Percentiles rank a stretch among this genome's conserved stretches.
Evolutionary conservation across 768 basidiomycete species (phyloP).

Genomic region (Auriscalpium orientale): DNA sequence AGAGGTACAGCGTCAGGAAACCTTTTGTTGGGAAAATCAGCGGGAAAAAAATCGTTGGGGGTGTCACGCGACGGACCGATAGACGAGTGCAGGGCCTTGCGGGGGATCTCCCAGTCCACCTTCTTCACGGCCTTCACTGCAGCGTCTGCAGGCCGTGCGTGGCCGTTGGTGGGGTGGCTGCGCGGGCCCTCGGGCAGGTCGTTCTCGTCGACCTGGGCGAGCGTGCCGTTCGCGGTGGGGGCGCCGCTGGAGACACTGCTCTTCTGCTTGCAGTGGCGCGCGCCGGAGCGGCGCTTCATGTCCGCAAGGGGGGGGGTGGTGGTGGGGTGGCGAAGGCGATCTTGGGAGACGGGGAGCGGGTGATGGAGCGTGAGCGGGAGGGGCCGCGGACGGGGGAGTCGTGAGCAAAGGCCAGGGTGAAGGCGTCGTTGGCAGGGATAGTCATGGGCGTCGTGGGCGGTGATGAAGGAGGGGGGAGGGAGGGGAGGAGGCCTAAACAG

Average conservation of each 20-base stretch:
- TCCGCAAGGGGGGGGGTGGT: slow-evolving; percentile 6
- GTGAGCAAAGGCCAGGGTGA: slow-evolving; percentile 12
- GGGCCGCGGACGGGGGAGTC: slow-evolving; percentile 13
- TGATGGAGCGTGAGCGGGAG: slow-evolving; percentile 16
- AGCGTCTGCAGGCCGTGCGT: background rate
- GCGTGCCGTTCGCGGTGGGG: slow-evolving; percentile 1
- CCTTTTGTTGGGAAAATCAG: slow-evolving; percentile 29
- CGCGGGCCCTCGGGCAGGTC: slow-evolving; percentile 6
- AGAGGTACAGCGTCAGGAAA: slow-evolving; percentile 56
- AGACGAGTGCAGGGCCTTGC: slow-evolving; percentile 81
- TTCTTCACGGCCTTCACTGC: slow-evolving; percentile 3
- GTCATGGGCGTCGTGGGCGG: slow-evolving; percentile 1
- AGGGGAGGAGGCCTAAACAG: too few relatives aligned
- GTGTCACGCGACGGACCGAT: slow-evolving; percentile 54
- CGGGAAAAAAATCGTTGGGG: background rate
- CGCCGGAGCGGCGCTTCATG: slow-evolving; percentile 9
- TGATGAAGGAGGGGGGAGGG: background rate
- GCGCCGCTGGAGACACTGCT: slow-evolving; percentile 6
- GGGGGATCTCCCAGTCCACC: slow-evolving; percentile 84
- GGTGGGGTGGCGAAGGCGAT: slow-evolving; percentile 12
- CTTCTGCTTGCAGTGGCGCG: slow-evolving; percentile 12
- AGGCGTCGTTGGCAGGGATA: slow-evolving; percentile 14
- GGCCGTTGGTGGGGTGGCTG: slow-evolving; percentile 4
- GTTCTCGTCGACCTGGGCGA: slow-evolving; percentile 13
- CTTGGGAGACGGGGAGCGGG: slow-evolving; percentile 16